These are phyloP conservation scores for Lactifluus pinguis DNA, from an alignment of 768 basidiomycete species.

Conservation along the genomic window DNA sequence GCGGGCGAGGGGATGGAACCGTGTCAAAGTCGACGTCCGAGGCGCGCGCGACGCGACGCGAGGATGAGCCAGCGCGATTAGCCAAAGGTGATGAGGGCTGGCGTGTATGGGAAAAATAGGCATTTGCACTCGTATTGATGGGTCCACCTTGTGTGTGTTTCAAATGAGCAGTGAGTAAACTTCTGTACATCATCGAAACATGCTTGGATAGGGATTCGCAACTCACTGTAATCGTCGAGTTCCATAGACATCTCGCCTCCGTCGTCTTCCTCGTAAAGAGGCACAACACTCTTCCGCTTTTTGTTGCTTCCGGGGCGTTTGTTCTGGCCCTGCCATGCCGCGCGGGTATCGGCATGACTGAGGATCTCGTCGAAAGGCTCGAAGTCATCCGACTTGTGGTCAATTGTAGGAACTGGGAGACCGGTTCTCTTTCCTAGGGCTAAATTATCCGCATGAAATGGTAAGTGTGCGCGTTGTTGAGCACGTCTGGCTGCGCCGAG, in stretches of 20 bases:
- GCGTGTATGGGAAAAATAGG: slow-evolving; percentile 26
- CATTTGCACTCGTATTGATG: slow-evolving; percentile 23
- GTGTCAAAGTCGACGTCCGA: slow-evolving; percentile 31
- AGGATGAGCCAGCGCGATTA: slow-evolving; percentile 27
- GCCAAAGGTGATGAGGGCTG: slow-evolving; percentile 23
- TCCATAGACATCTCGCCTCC: slow-evolving; percentile 77
- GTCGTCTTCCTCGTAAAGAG: slow-evolving; percentile 24
- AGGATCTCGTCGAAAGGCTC: slow-evolving; percentile 74
- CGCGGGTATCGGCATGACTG: slow-evolving; percentile 56
- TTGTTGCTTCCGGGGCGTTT: slow-evolving; percentile 27
- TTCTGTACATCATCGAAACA: not conserved
- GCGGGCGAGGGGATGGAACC: slow-evolving; percentile 28
- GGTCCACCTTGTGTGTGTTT: not conserved
- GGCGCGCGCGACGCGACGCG: slow-evolving; percentile 23
- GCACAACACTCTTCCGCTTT: slow-evolving; percentile 32
- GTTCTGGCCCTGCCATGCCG: slow-evolving; percentile 47
- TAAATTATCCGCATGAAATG: slow-evolving; percentile 70
- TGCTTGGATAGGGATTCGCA: slow-evolving; percentile 23
- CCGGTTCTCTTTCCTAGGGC: slow-evolving; percentile 78
- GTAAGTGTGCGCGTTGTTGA: slow-evolving; percentile 58
- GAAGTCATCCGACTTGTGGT: slow-evolving; percentile 72
- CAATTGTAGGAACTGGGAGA: slow-evolving; percentile 55
- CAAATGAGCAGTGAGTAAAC: not conserved
- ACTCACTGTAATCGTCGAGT: slow-evolving; percentile 48
- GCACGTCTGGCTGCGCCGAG: slow-evolving; percentile 41